phyloP scores from a whole-genome alignment of 2,329 filamentous ascomycete genomes.

The Bipolaris bicolor region DNA sequence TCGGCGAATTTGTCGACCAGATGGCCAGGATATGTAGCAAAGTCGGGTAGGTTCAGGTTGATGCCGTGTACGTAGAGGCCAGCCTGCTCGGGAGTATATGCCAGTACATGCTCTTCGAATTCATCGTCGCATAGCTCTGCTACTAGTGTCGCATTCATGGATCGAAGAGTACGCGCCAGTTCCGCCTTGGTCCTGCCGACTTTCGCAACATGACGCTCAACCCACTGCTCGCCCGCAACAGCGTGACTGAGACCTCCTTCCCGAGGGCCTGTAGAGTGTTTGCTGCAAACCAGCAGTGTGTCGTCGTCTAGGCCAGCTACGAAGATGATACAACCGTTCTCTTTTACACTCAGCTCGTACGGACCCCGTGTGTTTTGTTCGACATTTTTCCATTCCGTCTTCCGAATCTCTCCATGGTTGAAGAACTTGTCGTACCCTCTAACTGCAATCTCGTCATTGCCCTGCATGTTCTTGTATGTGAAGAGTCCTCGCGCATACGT shows the following conservation, averaged over 20 bases:
- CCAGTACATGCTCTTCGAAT: constrained; percentile 96
- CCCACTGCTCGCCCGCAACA: constrained; percentile 77
- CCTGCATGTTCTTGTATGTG: constrained; percentile 72
- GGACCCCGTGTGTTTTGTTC: constrained; percentile 77
- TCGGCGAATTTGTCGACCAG: constrained; percentile 91
- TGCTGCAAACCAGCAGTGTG: constrained; percentile 94
- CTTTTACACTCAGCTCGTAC: constrained; percentile 95
- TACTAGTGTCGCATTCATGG: constrained; percentile 89
- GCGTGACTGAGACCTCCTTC: constrained; percentile 81
- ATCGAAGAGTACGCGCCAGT: constrained; percentile 74
- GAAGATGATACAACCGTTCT: constrained; percentile 99
- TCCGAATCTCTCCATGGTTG: constrained; percentile 81
- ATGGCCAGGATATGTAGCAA: constrained; percentile 81
- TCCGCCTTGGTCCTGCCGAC: constrained; percentile 81
- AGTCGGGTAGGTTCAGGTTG: constrained; percentile 92
- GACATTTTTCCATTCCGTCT: constrained; percentile 85
- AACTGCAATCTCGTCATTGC: constrained; percentile 77
- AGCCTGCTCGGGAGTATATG: constrained; percentile 80
- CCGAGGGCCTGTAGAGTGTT: constrained; percentile 91
- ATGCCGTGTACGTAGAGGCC: constrained; percentile 95
- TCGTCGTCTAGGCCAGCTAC: constrained; percentile 89
- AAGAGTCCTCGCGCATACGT: constrained; percentile 95
- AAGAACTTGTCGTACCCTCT: constrained; percentile 99
- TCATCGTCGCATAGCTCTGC: constrained; percentile 94
- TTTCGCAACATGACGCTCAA: constrained; percentile 77